Evolutionary conservation across 345 rosid genomes (phyloP).

Genomic region (Boechera stricta): DNA sequence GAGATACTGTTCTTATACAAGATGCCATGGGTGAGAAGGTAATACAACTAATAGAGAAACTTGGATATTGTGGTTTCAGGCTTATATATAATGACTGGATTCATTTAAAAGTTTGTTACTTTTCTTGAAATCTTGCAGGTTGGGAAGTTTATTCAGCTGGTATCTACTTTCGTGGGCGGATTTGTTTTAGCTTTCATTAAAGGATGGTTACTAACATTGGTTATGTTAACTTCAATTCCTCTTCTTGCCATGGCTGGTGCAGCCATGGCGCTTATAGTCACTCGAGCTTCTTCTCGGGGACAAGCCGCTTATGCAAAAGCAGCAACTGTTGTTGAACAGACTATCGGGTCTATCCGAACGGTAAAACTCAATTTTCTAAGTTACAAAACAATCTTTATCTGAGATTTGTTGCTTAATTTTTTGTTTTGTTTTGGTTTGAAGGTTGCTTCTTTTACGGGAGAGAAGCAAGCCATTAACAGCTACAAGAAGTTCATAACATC

Average conservation of each 20-base stretch:
- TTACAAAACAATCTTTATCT: not conserved
- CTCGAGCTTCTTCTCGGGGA: conserved; percentile 65
- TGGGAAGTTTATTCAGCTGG: conserved; percentile 77
- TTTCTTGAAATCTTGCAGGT: conserved; percentile 52
- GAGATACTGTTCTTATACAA: conserved; percentile 86
- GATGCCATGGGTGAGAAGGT: conserved; percentile 96
- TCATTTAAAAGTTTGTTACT: not conserved
- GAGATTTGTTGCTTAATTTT: not conserved
- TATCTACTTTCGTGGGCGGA: conserved; percentile 73
- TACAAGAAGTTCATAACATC: conserved; percentile 58
- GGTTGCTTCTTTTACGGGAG: conserved; percentile 88
- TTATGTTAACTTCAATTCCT: conserved; percentile 69
- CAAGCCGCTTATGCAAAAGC: conserved; percentile 76
- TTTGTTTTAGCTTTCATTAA: conserved; percentile 61
- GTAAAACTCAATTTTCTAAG: conserved; percentile 41
- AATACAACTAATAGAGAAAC: not conserved
- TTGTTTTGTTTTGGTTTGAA: conserved; percentile 22
- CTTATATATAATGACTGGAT: not conserved
- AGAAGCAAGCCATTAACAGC: conserved; percentile 58
- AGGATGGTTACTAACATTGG: conserved; percentile 84
- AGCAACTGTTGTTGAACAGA: conserved; percentile 70
- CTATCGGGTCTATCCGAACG: conserved; percentile 76
- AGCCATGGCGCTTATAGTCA: conserved; percentile 53
- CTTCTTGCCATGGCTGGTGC: conserved; percentile 65
- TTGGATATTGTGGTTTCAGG: not conserved